phyloP scores from a whole-genome alignment of 352 stramenopile genomes.

The Phytophthora sp. region DNA sequence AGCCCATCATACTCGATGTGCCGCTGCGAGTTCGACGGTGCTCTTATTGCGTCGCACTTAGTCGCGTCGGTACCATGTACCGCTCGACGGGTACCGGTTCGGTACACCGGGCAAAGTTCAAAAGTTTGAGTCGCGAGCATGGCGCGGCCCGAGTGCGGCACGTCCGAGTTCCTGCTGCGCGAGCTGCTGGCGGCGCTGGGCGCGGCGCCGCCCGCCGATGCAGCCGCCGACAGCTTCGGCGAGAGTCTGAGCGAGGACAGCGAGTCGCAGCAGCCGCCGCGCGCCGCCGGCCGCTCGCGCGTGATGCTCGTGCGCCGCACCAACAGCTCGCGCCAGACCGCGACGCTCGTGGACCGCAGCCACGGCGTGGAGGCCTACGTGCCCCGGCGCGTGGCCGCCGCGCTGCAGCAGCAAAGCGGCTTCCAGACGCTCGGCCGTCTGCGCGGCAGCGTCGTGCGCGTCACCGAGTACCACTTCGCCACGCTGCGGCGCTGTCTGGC shows the following conservation, averaged over 20 bases:
- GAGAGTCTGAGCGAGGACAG: constrained; percentile 59
- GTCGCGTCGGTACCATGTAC: too few relatives aligned
- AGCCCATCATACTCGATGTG: constrained; percentile 37
- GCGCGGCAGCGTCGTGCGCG: constrained; percentile 52
- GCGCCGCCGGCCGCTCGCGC: constrained; percentile 25
- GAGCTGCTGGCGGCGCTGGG: constrained; percentile 64
- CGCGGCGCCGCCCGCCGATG: neutral
- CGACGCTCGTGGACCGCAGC: constrained; percentile 59
- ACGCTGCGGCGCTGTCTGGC: constrained; percentile 44
- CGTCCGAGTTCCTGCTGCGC: constrained; percentile 58
- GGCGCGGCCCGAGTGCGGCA: constrained; percentile 29
- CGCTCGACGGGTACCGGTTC: neutral
- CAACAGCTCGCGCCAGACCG: constrained; percentile 39
- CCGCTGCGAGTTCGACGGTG: neutral
- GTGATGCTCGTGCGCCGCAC: constrained; percentile 62
- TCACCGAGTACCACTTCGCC: constrained; percentile 71
- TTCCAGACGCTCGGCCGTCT: constrained; percentile 50
- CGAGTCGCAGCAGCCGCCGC: constrained; percentile 44
- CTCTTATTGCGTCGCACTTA: too few relatives aligned
- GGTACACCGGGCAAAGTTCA: neutral
- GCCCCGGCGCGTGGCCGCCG: constrained; percentile 20
- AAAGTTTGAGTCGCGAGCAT: constrained; percentile 7
- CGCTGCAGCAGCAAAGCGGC: constrained; percentile 24
- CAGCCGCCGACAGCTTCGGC: constrained; percentile 35
- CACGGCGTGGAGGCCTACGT: constrained; percentile 62